Conservation (phyloP, 1,284 basidiomycete species). For the Rhodotorula sp. region DNA sequence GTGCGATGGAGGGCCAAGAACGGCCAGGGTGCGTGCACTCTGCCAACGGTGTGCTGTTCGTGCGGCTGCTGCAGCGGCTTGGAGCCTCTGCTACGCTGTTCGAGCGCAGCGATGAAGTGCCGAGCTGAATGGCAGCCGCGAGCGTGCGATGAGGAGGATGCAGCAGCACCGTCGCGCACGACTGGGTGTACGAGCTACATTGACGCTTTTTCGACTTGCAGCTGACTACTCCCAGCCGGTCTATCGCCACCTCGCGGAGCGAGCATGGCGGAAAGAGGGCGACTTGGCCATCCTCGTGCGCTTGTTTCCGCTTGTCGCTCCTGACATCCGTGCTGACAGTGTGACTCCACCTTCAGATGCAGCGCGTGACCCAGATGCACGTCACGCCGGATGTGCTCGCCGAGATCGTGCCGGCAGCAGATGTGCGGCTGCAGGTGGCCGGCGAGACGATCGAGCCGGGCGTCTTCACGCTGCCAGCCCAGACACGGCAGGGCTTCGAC, state of each 20-base stretch:
- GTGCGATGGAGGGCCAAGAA: conserved; percentile 73
- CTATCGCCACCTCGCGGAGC: conserved; percentile 77
- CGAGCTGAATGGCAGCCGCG: not conserved
- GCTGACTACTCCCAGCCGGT: conserved; percentile 59
- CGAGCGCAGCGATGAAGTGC: fast-evolving
- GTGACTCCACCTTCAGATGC: conserved; percentile 64
- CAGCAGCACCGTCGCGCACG: not conserved
- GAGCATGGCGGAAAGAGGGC: conserved; percentile 81
- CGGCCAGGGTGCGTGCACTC: conserved; percentile 64
- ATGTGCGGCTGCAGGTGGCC: conserved; percentile 66
- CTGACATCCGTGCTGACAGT: not conserved
- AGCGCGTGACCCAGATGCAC: conserved; percentile 83
- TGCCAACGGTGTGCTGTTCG: too few relatives aligned
- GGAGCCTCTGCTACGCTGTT: too few relatives aligned
- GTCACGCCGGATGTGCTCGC: conserved; percentile 85
- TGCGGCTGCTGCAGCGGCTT: too few relatives aligned
- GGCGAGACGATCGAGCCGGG: conserved; percentile 70
- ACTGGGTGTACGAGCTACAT: conserved; percentile 24
- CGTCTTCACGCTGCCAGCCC: conserved; percentile 55
- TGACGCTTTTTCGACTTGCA: conserved; percentile 21
- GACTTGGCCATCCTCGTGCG: conserved; percentile 76
- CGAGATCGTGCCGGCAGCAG: conserved; percentile 68
- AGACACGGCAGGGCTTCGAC: conserved; percentile 66
- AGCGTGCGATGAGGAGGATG: not conserved
- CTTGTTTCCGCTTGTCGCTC: conserved; percentile 22